Percentiles rank a stretch among this genome's conserved stretches.
Conservation (phyloP, 345 rosid species). For the Arabidopsis suecica region DNA sequence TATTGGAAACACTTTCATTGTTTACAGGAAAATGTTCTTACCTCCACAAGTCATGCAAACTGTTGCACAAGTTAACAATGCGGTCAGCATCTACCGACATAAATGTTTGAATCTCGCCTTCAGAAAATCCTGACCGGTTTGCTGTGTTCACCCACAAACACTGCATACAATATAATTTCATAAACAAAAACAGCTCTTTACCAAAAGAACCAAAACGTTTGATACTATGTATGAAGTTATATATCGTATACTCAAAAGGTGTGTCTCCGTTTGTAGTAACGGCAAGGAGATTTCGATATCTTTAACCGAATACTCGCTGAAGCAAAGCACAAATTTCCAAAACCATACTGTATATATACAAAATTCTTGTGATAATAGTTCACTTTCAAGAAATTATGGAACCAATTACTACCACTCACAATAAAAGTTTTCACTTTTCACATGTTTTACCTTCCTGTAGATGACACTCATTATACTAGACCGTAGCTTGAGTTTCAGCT, state of each 20-base stretch:
- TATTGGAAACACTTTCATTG: constrained; percentile 17
- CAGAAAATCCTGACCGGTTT: constrained; percentile 75
- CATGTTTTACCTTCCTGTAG: constrained; percentile 67
- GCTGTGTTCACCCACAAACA: constrained; percentile 73
- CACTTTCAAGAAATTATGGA: not conserved
- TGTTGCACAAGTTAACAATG: constrained; percentile 81
- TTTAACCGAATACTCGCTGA: not conserved
- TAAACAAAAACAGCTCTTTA: constrained; percentile 19
- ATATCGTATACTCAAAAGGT: not conserved
- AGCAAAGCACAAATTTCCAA: not conserved
- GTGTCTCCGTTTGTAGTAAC: not conserved
- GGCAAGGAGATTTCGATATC: not conserved
- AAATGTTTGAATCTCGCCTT: constrained; percentile 97
- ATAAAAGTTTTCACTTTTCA: constrained; percentile 15
- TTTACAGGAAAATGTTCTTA: constrained; percentile 46
- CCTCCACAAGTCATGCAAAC: constrained; percentile 97
- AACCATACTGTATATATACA: not conserved
- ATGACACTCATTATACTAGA: constrained; percentile 86
- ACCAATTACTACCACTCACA: constrained; percentile 19
- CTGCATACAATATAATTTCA: constrained; percentile 51
- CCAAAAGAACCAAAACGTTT: constrained; percentile 1
- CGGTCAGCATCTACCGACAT: constrained; percentile 98
- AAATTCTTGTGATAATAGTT: not conserved
- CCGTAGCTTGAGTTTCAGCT: constrained; percentile 81
- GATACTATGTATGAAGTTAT: not conserved